phyloP scores from a whole-genome alignment of 208 protist species.

The Leishmania turanica region DNA sequence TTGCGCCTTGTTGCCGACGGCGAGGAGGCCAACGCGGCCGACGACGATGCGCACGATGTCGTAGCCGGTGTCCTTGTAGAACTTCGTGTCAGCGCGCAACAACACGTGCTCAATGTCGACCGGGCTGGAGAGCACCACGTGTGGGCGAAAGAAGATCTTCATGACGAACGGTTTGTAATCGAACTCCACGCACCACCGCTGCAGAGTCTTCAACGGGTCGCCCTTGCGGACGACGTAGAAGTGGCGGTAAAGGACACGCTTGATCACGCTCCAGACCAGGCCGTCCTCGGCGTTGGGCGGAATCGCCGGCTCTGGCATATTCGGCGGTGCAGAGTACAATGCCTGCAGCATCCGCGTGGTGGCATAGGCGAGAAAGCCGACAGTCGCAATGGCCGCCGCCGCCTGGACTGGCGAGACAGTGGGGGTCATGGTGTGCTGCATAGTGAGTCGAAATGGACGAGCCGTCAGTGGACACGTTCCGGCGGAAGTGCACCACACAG shows the following conservation, averaged over 20 bases:
- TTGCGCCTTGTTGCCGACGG: slow-evolving; percentile 46
- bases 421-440: background rate
- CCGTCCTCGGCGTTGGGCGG: slow-evolving; percentile 36
- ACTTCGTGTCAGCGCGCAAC: slow-evolving; percentile 42
- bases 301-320: slow-evolving; percentile 46
- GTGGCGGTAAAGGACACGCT: slow-evolving; percentile 54
- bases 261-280: slow-evolving; percentile 38
- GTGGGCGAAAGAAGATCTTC: slow-evolving; percentile 54
- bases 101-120: slow-evolving; percentile 54
- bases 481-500: background rate
- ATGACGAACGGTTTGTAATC: slow-evolving; percentile 57
- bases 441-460: background rate
- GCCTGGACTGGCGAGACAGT: slow-evolving; percentile 10
- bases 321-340: slow-evolving; percentile 33
- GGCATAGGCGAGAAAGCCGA: slow-evolving; percentile 24
- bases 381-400: slow-evolving; percentile 1
- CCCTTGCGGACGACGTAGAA: slow-evolving; percentile 55
- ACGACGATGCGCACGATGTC: slow-evolving; percentile 59
- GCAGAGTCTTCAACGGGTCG: slow-evolving; percentile 45
- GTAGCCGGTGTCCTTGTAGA: slow-evolving; percentile 49
- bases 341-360: slow-evolving; percentile 24
- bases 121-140: slow-evolving; percentile 55
- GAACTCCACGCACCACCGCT: slow-evolving; percentile 42
- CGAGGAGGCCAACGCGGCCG: slow-evolving; percentile 48
- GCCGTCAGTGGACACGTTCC: background rate